Evolutionary conservation across 2,329 filamentous ascomycete genomes (phyloP).

Genomic region (Volutella citrinella): DNA sequence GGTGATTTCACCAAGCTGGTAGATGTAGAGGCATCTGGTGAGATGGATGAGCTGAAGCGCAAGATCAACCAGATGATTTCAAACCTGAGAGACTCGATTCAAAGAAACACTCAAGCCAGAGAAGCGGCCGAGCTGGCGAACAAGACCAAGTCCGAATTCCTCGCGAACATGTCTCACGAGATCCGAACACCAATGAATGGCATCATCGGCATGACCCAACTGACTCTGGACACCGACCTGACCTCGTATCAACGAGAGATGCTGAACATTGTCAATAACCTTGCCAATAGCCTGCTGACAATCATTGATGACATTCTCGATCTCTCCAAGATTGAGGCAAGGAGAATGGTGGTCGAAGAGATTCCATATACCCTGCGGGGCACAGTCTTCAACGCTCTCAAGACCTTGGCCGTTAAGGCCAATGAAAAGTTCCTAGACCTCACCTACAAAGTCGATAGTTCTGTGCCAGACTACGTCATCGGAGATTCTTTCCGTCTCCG

Average conservation of each 20-base stretch:
- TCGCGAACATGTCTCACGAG: conserved; percentile 99
- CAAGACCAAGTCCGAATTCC: conserved; percentile 96
- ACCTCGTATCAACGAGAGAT: conserved; percentile 96
- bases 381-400: conserved; percentile 95
- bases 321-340: conserved; percentile 83
- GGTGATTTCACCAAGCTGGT: conserved; percentile 97
- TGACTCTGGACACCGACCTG: conserved; percentile 91
- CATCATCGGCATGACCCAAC: conserved; percentile 96
- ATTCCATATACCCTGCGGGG: conserved; percentile 93
- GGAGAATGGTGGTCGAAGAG: conserved; percentile 97
- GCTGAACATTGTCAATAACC: conserved; percentile 95
- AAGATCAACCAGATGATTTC: conserved; percentile 99
- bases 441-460: conserved; percentile 89
- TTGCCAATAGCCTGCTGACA: conserved; percentile 92
- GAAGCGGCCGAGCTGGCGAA: conserved; percentile 96
- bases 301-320: conserved; percentile 88
- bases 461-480: conserved; percentile 90
- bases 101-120: conserved; percentile 91
- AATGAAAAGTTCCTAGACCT: conserved; percentile 94
- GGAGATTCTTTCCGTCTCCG: conserved; percentile 94
- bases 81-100: conserved; percentile 91
- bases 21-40: conserved; percentile 93
- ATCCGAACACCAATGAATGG: conserved; percentile 97
- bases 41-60: conserved; percentile 98
- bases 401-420: conserved; percentile 94